These are phyloP conservation scores for Rhododendron simsii DNA, from an alignment of 148 eudicot species.

Conservation along the genomic window DNA sequence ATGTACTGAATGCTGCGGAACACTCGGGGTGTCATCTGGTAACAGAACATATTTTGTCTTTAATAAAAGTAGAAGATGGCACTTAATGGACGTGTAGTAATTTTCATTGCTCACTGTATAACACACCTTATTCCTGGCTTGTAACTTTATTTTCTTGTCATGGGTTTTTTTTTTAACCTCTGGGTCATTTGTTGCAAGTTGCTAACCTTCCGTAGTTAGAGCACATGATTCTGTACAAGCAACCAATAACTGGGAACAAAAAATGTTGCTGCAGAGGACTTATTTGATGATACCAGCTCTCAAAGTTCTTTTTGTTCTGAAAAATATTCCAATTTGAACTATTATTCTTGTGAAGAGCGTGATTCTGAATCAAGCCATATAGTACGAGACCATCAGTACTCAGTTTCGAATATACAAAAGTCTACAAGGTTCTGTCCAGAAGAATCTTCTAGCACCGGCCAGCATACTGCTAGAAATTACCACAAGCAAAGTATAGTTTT, in stretches of 20 bases:
- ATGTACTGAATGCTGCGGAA: not conserved
- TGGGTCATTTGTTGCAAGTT: not conserved
- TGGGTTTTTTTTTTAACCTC: not conserved
- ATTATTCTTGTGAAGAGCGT: conserved; percentile 31
- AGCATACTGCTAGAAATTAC: not conserved
- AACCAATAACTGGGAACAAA: not conserved
- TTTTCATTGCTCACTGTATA: not conserved
- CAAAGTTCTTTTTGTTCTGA: conserved; percentile 39
- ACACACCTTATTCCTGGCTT: not conserved
- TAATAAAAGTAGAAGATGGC: not conserved
- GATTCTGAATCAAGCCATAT: conserved; percentile 12
- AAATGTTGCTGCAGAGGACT: conserved; percentile 31
- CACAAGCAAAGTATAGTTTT: conserved; percentile 13
- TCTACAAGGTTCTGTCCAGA: conserved; percentile 25
- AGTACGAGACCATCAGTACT: conserved; percentile 6
- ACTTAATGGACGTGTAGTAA: not conserved
- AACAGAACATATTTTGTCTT: not conserved
- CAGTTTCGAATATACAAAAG: conserved; percentile 8
- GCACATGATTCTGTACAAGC: not conserved
- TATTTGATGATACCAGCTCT: conserved; percentile 46
- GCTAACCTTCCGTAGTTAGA: not conserved
- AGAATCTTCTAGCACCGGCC: conserved; percentile 9
- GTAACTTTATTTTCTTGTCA: not conserved
- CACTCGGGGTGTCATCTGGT: not conserved
- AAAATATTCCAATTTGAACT: conserved; percentile 37